These are phyloP conservation scores for Sporothrix pseudoabietina DNA, from an alignment of 2,329 filamentous ascomycete species.

Conservation along the genomic window DNA sequence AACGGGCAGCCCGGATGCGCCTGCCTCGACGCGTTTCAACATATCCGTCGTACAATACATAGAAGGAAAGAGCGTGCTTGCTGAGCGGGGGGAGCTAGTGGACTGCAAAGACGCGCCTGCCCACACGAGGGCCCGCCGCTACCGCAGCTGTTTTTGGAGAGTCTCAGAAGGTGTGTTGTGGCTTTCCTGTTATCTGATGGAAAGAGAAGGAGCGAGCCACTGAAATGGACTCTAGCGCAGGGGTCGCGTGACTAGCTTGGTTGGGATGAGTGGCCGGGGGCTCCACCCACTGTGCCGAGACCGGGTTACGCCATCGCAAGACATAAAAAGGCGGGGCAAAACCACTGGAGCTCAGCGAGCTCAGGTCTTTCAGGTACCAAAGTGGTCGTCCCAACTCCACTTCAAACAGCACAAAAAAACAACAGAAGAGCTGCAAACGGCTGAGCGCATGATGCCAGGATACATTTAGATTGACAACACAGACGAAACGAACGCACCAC, in stretches of 20 bases:
- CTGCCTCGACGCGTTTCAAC: slow-evolving; percentile 21
- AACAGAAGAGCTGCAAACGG: not conserved
- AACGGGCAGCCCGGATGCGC: slow-evolving; percentile 13
- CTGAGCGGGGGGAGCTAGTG: not conserved
- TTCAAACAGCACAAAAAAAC: not conserved
- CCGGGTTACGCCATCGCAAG: slow-evolving; percentile 10
- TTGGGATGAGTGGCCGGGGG: not conserved
- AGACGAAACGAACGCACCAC: not conserved
- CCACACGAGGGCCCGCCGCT: not conserved
- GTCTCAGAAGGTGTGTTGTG: slow-evolving; percentile 1
- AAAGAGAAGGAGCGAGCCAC: slow-evolving; percentile 12
- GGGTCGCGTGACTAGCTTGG: slow-evolving; percentile 17
- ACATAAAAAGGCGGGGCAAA: slow-evolving; percentile 12
- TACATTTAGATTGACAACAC: not conserved
- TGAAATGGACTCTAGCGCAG: slow-evolving; percentile 7
- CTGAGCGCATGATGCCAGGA: not conserved
- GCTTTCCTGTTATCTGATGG: slow-evolving; percentile 17
- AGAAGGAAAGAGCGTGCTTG: not conserved
- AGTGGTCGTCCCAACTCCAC: not conserved
- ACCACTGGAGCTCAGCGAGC: slow-evolving; percentile 5
- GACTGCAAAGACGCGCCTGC: slow-evolving; percentile 20
- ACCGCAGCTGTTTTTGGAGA: not conserved
- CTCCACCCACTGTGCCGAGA: not conserved
- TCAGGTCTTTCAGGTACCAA: not conserved
- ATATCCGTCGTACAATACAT: no score